Evolutionary conservation across 2,329 filamentous ascomycete species (phyloP), one percentile per base, ranked within the genome.

Genomic region (Phyllachora maydis): DNA sequence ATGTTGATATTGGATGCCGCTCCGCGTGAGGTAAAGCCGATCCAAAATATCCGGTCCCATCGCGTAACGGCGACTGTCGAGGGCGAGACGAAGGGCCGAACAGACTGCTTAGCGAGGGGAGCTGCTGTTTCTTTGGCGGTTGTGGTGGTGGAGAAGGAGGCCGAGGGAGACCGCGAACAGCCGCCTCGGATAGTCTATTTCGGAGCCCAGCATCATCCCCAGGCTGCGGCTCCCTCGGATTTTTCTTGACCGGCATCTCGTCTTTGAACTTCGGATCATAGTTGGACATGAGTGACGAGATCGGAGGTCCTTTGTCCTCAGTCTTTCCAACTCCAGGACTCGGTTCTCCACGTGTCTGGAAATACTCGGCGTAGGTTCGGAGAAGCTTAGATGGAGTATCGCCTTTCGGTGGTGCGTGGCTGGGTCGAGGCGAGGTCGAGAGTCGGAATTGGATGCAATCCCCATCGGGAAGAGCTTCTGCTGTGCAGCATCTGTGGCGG

Each of bases 231-330:
- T 49, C 47, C 31, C 52, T 49, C 24, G 40, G 34, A 23, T 39
- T 44, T 36, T 48, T 50, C 28, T 45, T 45, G 30, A 45, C 35
- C 33, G 47, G 46, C 51, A 56, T 51, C 28, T 54, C 50, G 41
- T 43, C 37, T 38, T 42, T 49, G 30, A 47, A 38, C 32, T 44
- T 40, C 31, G 51, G 55, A 28, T 62, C 62, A 64, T 65, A 58
- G 43, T 50, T 56, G 39, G 60, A 59, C 63, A 66, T 67, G 34
- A 57, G 56, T 40, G 60, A 53, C 31, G 59, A 59, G 30, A 57
- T 45, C 28, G 54, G 52, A 28, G 45, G 42, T 30, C 43, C 40
- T 23, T 46, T 45, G 24, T 46, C 48, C 53, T 56, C 59, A 27
- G 46, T 39, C 35, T 49, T 47, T n/a, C n/a, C n/a, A n/a, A 32